Base-by-base conservation (phyloP, 768 basidiomycete species). In the Cyclocybe cylindracea region DNA sequence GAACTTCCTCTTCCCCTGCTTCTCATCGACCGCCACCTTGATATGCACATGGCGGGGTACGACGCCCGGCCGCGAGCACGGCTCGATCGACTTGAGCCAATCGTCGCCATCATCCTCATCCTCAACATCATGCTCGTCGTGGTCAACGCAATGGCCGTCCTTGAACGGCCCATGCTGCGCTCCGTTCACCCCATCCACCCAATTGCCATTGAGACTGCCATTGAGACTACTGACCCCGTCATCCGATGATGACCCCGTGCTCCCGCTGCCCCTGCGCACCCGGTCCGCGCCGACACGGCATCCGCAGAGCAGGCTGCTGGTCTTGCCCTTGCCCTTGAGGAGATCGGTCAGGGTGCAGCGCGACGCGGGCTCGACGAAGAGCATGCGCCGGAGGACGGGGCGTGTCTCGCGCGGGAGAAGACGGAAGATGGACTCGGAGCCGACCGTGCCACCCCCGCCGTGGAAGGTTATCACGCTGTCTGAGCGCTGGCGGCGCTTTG, bases 341-440 rank as follows among this genome's bases (percentile, higher is more conserved):
- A 99, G 71, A 66, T 98, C 94, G 9, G 92, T 89, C 50, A 99
- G 81, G 29, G 97, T 98, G 66, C 94, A 96, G 37, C 97, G 86
- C 43, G 87, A 83, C 13, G 80, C 74, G 3, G 96, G 91, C 64
- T 98, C 96, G 43, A 98, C 83, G 60, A 84, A 87, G 60, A 99
- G 77, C 97, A 99, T 99, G 48, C 94, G 83, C 52, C 93, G 89
- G 53, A 99, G 79, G 10, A 90, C 92, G 6, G 87, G 80, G 37
- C 97, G 83, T 10, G 93, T 85, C 72, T 99, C 96, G 48, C 97
- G 87, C 2, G 97, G 97, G 18, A 99, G 79, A 8, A 98, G 78
- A 14, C 96, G 85, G 78, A 99, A 98, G 63, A 99, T 97, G 7
- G 93, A 94, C 67, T 98, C 96, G 24, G 92, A 86, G 14, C 90